Evolutionary conservation across 106 monocot genomes (phyloP).

Genomic region (Xerophyta viscosa): DNA sequence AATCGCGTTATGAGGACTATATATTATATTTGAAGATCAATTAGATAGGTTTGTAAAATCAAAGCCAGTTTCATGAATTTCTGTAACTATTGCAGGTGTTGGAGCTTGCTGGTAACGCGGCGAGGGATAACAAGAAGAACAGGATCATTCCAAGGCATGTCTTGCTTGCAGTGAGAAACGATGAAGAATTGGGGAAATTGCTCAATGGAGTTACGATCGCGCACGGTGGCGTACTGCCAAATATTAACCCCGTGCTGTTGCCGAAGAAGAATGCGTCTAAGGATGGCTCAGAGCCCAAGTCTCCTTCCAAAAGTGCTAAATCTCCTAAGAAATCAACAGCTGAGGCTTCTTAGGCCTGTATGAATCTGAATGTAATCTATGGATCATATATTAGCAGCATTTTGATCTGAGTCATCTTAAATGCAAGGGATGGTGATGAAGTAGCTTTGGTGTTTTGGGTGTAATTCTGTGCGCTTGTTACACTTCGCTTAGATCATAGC

Average conservation of each 20-base stretch:
- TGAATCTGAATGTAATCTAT: too few species aligned
- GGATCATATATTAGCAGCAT: too few species aligned
- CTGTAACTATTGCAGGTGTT: conserved; percentile 7
- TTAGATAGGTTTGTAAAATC: too few species aligned
- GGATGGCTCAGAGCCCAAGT: conserved; percentile 11
- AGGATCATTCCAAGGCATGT: conserved; percentile 16
- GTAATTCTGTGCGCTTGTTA: too few species aligned
- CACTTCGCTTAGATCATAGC: too few species aligned
- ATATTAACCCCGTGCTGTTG: conserved; percentile 44
- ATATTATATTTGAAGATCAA: not conserved
- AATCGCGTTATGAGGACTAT: too few species aligned
- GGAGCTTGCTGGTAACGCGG: conserved; percentile 12
- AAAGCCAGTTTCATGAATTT: too few species aligned
- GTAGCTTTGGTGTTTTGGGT: too few species aligned
- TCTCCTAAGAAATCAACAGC: conserved; percentile 23
- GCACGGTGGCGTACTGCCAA: conserved; percentile 44
- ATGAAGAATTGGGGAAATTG: conserved; percentile 33
- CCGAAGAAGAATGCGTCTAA: conserved; percentile 31
- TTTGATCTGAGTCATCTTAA: too few species aligned
- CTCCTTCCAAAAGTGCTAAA: conserved; percentile 18
- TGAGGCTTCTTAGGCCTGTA: too few species aligned
- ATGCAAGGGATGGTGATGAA: too few species aligned
- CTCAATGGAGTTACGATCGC: conserved; percentile 35
- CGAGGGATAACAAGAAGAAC: conserved; percentile 19
- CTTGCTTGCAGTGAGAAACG: conserved; percentile 28